These are phyloP conservation scores for Pyrenophora graminea DNA, from an alignment of 2,329 filamentous ascomycete species.

Conservation along the genomic window DNA sequence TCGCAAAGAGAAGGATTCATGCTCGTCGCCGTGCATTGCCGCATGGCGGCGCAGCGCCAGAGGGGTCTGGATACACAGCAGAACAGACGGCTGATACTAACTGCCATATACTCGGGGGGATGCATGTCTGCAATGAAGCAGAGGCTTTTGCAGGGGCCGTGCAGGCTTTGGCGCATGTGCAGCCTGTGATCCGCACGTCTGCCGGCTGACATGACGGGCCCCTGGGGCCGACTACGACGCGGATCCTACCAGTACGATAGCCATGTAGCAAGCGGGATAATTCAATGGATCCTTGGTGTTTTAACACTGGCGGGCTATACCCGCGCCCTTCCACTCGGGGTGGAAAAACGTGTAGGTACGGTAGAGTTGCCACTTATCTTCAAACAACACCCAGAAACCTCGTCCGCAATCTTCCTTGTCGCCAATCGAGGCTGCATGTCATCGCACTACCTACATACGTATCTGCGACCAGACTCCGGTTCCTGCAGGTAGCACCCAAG, in stretches of 20 bases:
- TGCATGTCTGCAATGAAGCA: conserved; percentile 15
- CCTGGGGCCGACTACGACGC: conserved; percentile 14
- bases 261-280: conserved; percentile 16
- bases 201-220: conserved; percentile 13
- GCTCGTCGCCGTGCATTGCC: neutral
- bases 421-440: conserved; percentile 4
- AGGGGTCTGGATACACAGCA: neutral
- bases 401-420: neutral
- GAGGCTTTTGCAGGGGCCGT: conserved; percentile 6
- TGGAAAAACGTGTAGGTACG: neutral
- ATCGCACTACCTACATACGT: neutral
- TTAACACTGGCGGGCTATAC: conserved; percentile 14
- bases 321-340: conserved; percentile 3
- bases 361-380: neutral
- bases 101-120: conserved; percentile 6
- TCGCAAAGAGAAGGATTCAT: neutral
- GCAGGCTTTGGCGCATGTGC: conserved; percentile 8
- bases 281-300: conserved; percentile 9
- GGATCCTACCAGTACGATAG: conserved; percentile 12
- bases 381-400: neutral
- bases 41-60: neutral
- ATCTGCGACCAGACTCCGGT: conserved; percentile 8
- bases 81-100: neutral
- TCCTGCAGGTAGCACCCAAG: conserved; percentile 14
- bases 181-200: conserved; percentile 8